Percentiles rank a stretch among this genome's conserved stretches.
These are phyloP conservation scores for Pleodorina starrii DNA, from an alignment of 139 green algal genomes.

Conservation along the genomic window DNA sequence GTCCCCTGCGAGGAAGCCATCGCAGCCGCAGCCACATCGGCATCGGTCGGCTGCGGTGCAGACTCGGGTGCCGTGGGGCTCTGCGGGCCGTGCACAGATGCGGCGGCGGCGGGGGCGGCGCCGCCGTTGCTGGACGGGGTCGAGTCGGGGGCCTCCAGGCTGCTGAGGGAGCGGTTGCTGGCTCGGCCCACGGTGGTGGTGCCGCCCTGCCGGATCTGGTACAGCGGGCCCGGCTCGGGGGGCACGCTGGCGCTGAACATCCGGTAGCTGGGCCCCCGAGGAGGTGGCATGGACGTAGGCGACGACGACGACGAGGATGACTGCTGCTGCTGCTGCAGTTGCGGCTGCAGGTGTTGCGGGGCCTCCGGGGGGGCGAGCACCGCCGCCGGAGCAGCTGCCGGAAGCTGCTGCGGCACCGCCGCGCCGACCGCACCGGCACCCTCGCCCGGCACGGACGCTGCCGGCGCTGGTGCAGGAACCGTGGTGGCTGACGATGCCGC, in stretches of 20 bases:
- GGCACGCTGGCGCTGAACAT: constrained; percentile 10
- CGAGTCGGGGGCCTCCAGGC: background rate
- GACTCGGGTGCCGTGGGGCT: background rate
- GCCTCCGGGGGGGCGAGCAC: background rate
- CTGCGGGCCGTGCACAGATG: no score
- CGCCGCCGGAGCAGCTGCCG: background rate
- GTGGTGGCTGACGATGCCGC: no score
- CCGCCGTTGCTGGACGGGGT: background rate
- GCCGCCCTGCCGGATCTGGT: constrained; percentile 3
- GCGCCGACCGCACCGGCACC: no score
- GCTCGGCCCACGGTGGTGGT: constrained; percentile 10
- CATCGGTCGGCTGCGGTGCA: no score
- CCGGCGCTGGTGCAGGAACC: no score
- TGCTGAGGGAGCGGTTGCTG: background rate
- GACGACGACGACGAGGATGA: background rate
- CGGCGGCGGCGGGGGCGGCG: background rate
- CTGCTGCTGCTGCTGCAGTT: background rate
- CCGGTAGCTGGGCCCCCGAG: background rate
- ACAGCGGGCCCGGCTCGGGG: constrained; percentile 22
- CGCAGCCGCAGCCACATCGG: no score
- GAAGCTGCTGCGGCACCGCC: background rate
- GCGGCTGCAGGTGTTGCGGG: background rate
- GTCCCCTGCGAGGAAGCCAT: background rate
- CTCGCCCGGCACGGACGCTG: no score
- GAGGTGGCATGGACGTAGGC: no score